Evolutionary conservation across 2,329 filamentous ascomycete genomes (phyloP).

Genomic region (Colletotrichum sp.): DNA sequence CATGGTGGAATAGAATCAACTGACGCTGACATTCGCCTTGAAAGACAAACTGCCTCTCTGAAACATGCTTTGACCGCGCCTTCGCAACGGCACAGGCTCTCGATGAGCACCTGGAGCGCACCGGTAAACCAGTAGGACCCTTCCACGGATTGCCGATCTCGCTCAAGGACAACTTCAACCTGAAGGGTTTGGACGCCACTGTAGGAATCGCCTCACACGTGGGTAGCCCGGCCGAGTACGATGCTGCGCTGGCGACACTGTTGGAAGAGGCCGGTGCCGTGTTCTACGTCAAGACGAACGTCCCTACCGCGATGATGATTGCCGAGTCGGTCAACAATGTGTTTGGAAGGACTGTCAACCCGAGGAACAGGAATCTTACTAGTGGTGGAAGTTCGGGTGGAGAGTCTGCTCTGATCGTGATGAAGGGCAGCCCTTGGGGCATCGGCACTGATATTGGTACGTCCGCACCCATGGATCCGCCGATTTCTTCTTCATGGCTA

Average conservation of each 20-base stretch:
- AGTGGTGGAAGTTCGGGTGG: constrained; percentile 72
- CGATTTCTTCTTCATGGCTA: no score
- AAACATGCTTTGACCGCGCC: constrained; percentile 60
- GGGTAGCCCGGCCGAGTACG: constrained; percentile 55
- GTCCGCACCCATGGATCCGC: no score
- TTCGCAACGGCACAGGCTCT: constrained; percentile 50
- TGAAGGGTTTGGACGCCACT: constrained; percentile 63
- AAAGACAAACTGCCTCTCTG: constrained; percentile 55
- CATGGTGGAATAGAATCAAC: fast-evolving
- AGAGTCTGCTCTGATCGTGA: constrained; percentile 66
- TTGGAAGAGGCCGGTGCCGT: constrained; percentile 55
- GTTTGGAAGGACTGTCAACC: constrained; percentile 68
- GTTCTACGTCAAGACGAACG: constrained; percentile 62
- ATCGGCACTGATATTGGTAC: constrained; percentile 67
- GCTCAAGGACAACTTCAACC: constrained; percentile 75
- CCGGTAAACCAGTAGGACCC: constrained; percentile 59
- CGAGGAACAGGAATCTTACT: constrained; percentile 62
- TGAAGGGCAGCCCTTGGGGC: constrained; percentile 64
- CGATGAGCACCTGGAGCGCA: constrained; percentile 55
- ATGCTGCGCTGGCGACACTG: constrained; percentile 45
- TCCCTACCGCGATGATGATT: constrained; percentile 72
- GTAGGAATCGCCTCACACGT: constrained; percentile 68
- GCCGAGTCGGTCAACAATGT: constrained; percentile 70
- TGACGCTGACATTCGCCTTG: constrained; percentile 1
- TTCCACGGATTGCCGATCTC: constrained; percentile 70